Evolutionary conservation across 768 basidiomycete genomes (phyloP).

Genomic region (Lenzites betulinus): DNA sequence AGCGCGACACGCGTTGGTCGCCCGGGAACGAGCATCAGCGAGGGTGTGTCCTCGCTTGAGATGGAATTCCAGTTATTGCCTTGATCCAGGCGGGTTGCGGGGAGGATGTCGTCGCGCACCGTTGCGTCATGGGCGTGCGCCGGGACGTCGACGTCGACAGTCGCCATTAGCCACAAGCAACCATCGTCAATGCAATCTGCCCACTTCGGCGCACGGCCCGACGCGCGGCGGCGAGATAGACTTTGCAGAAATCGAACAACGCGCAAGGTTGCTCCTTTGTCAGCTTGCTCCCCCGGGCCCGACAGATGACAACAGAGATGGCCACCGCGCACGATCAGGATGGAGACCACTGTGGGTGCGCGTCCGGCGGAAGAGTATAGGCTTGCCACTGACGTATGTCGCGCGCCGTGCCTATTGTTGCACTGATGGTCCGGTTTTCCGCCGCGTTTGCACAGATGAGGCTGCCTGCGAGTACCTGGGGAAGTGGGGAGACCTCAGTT

Average conservation of each 20-base stretch:
- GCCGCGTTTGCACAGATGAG: not conserved
- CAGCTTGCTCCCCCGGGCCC: conserved; percentile 1
- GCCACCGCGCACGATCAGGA: not conserved
- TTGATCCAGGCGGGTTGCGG: not conserved
- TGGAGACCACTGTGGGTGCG: not conserved
- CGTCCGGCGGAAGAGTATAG: not conserved
- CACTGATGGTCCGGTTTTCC: not conserved
- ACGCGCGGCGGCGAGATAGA: no score
- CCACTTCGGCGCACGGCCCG: not conserved
- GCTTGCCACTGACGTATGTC: not conserved
- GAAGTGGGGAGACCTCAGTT: not conserved
- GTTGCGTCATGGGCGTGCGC: no score
- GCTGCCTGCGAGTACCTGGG: no score
- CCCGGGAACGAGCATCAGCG: not conserved
- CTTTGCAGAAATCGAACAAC: not conserved
- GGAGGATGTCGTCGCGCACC: not conserved
- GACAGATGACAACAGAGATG: not conserved
- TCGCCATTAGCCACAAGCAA: no score
- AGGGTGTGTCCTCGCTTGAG: no score
- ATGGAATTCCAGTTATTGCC: no score
- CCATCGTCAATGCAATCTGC: not conserved
- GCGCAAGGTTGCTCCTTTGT: conserved; percentile 6
- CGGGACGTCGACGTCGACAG: no score
- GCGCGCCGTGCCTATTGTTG: not conserved
- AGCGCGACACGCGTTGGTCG: conserved; percentile 6